phyloP scores from a whole-genome alignment of 2,329 filamentous ascomycete genomes.

The Zasmidium angulare region DNA sequence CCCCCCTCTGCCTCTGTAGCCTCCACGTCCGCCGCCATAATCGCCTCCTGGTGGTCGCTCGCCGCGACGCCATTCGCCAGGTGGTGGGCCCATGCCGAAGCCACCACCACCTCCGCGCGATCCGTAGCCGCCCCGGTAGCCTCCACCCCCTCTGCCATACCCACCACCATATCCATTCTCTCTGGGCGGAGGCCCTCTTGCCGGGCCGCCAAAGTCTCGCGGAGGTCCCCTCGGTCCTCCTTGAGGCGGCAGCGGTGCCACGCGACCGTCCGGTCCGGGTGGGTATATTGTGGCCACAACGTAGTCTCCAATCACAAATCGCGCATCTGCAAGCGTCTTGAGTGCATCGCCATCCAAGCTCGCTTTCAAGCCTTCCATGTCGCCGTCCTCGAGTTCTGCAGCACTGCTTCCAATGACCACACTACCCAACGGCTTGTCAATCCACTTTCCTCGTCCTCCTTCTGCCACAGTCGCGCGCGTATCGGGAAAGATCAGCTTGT shows the following conservation, averaged over 20 bases:
- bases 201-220: constrained; percentile 36
- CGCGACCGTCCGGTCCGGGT: constrained; percentile 70
- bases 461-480: constrained; percentile 50
- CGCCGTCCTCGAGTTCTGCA: constrained; percentile 27
- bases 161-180: constrained; percentile 32
- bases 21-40: constrained; percentile 27
- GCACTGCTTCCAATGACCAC: constrained; percentile 64
- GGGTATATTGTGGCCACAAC: constrained; percentile 79
- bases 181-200: constrained; percentile 28
- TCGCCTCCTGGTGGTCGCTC: constrained; percentile 36
- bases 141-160: constrained; percentile 26
- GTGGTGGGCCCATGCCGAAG: constrained; percentile 31
- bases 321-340: constrained; percentile 72
- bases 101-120: constrained; percentile 27
- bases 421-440: constrained; percentile 78
- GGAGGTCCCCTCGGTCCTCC: constrained; percentile 38
- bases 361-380: constrained; percentile 36
- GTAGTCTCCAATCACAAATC: constrained; percentile 87
- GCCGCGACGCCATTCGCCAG: constrained; percentile 42
- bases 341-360: constrained; percentile 56
- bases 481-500: constrained; percentile 83
- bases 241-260: constrained; percentile 61
- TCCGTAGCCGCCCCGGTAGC: constrained; percentile 26
- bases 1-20: constrained; percentile 28
- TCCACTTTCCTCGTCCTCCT: constrained; percentile 60